Base-by-base conservation (phyloP, 257 asterid species). In the Solanum etuberosum region DNA sequence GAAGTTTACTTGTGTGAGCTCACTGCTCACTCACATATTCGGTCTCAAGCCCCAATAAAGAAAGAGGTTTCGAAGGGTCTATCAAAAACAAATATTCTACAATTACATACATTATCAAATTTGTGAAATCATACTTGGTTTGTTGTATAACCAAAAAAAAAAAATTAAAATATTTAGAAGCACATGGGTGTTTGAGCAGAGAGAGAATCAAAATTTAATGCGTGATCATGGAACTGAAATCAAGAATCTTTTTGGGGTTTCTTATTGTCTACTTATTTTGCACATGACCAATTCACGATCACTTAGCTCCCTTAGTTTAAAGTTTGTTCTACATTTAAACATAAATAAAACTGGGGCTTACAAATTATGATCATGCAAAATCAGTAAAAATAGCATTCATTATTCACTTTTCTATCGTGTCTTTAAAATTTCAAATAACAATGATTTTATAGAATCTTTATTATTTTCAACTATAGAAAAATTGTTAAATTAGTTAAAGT, bases 141-240 rank as follows among this genome's bases (percentile, higher is more conserved):
- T 9, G 29, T 59, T 25, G 68, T 46, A 80, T n/a, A 51, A 73
- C 13, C n/a, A 2, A 70, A 57, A 61, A 35, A 74, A 11, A 48
- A 34, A 74, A 5, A 13, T 35, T 18, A 43, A 40, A 40, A 42
- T n/a, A 23, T 51, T 16, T 46, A 83, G 65, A 14, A 29, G 78
- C 88, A 88, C 88, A 81, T 91, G 90, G 54, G n/a, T 72, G 29
- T 87, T 71, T 76, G 46, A 67, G 65, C 7, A n/a, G 34, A 59
- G 27, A 57, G 70, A 23, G 82, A 85, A 74, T 80, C 42, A 68
- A 87, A 88, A 89, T 76, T 87, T 38, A 89, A 88, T 87, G 91
- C 90, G 80, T 87, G 51, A 87, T 83, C 88, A 37, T 57, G 86
- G 85, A 86, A 86, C 40, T 37, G n/a, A 91, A 73, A 51, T 74